A percentile compares a stretch with the other conserved stretches of the same genome.
phyloP scores from a whole-genome alignment of 306 rosid genomes.

The Dryas alaskensis region DNA sequence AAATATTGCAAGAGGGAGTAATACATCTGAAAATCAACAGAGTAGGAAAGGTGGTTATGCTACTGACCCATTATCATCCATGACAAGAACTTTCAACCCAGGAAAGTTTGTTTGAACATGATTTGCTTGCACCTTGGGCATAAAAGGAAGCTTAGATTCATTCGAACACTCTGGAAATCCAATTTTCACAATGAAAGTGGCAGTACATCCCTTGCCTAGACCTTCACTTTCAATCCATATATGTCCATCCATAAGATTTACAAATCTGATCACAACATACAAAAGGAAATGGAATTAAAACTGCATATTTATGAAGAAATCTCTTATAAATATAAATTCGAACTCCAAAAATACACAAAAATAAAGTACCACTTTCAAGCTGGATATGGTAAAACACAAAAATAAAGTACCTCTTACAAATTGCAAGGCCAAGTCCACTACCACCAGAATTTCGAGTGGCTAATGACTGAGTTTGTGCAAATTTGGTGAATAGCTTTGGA shows the following conservation, averaged over 20 bases:
- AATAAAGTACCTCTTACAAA: conserved; percentile 69
- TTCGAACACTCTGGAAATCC: conserved; percentile 67
- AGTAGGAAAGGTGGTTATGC: conserved; percentile 30
- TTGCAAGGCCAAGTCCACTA: conserved; percentile 91
- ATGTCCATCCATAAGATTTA: conserved; percentile 92
- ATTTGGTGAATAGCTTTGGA: conserved; percentile 77
- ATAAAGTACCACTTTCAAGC: not conserved
- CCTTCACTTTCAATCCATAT: conserved; percentile 99
- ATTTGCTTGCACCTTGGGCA: conserved; percentile 49
- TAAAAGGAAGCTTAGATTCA: conserved; percentile 54
- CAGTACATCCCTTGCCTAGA: conserved; percentile 81
- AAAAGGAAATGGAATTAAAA: conserved; percentile 8
- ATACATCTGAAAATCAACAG: not conserved
- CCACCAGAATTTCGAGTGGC: conserved; percentile 63
- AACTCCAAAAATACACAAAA: not conserved
- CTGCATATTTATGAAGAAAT: conserved; percentile 5
- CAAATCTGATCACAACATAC: conserved; percentile 66
- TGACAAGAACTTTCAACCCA: conserved; percentile 78
- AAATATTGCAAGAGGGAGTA: not conserved
- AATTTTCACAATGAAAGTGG: conserved; percentile 75
- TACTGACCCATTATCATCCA: conserved; percentile 96
- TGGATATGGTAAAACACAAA: conserved; percentile 17
- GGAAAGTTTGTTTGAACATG: conserved; percentile 55
- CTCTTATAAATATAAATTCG: not conserved
- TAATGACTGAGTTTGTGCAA: conserved; percentile 71